These are phyloP conservation scores for Monosporascus cannonballus DNA, from an alignment of 2,329 filamentous ascomycete genomes.

Conservation along the genomic window DNA sequence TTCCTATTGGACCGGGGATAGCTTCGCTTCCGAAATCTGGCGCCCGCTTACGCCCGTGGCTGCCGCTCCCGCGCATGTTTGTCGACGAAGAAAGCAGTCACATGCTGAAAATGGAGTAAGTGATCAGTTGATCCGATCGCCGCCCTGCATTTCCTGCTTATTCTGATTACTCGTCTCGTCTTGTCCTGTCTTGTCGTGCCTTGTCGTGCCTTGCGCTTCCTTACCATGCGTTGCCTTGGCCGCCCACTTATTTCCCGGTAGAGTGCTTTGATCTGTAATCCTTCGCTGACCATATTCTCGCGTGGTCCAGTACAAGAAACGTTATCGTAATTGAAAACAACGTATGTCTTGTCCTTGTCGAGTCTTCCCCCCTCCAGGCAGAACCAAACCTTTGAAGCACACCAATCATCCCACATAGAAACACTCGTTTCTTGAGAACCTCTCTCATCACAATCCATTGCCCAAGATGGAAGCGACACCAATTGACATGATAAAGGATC, in stretches of 20 bases:
- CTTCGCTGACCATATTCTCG: background rate
- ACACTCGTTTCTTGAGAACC: background rate
- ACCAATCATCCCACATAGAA: background rate
- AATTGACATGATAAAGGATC: conserved; percentile 36
- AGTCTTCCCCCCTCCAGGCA: background rate
- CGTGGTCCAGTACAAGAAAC: conserved; percentile 1
- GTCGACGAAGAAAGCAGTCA: too few species aligned
- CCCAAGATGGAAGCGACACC: background rate
- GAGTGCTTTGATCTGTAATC: background rate
- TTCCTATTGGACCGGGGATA: too few species aligned
- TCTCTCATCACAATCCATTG: conserved; percentile 2
- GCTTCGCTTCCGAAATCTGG: too few species aligned
- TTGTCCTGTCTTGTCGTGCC: too few species aligned
- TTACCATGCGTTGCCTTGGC: background rate
- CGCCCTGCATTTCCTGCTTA: too few species aligned
- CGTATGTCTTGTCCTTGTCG: background rate
- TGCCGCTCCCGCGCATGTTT: too few species aligned
- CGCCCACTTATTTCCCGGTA: background rate
- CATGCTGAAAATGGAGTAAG: too few species aligned
- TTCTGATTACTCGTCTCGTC: too few species aligned
- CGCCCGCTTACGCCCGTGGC: too few species aligned
- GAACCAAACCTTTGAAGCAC: too few species aligned
- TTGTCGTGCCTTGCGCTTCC: too few species aligned
- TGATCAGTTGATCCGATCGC: too few species aligned
- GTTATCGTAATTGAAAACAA: background rate